phyloP scores from a whole-genome alignment of 495 filamentous ascomycete genomes.

The Aspergillus bertholletiae region DNA sequence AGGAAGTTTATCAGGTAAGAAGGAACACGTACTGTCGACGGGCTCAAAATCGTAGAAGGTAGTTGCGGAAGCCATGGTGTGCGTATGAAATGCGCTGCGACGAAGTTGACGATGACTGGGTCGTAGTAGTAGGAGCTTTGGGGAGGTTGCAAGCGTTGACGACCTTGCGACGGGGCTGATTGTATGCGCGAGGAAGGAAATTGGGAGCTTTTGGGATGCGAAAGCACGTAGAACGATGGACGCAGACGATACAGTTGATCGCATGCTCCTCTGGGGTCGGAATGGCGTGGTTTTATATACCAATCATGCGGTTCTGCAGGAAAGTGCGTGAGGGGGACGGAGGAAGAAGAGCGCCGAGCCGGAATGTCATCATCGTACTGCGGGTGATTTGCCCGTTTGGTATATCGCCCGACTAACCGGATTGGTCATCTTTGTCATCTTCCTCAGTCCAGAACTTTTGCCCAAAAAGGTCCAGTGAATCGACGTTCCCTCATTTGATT shows the following conservation, averaged over 20 bases:
- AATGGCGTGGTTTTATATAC: neutral
- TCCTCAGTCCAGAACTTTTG: neutral
- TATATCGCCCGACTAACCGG: neutral
- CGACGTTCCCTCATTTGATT: too few species aligned
- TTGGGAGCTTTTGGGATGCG: constrained; percentile 2
- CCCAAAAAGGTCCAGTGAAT: too few species aligned
- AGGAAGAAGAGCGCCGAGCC: neutral
- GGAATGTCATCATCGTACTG: neutral
- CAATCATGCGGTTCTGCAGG: too few species aligned
- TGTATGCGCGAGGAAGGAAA: too few species aligned
- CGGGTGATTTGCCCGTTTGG: neutral
- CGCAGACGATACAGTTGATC: constrained; percentile 1
- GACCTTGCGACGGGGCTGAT: neutral
- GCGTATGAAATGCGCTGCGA: constrained; percentile 9
- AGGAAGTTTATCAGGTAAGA: constrained; percentile 1
- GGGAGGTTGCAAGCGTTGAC: too few species aligned
- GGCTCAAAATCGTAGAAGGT: constrained; percentile 90
- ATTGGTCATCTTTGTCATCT: neutral
- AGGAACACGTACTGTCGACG: constrained; percentile 61
- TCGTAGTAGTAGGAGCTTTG: too few species aligned
- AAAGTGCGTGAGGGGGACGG: too few species aligned
- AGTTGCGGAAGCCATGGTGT: constrained; percentile 82
- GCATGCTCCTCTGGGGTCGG: neutral
- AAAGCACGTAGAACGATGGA: neutral
- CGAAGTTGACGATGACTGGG: neutral